Evolutionary conservation across 192 early-diverging fungal species (phyloP).

Genomic region (Entomortierella beljakovae): DNA sequence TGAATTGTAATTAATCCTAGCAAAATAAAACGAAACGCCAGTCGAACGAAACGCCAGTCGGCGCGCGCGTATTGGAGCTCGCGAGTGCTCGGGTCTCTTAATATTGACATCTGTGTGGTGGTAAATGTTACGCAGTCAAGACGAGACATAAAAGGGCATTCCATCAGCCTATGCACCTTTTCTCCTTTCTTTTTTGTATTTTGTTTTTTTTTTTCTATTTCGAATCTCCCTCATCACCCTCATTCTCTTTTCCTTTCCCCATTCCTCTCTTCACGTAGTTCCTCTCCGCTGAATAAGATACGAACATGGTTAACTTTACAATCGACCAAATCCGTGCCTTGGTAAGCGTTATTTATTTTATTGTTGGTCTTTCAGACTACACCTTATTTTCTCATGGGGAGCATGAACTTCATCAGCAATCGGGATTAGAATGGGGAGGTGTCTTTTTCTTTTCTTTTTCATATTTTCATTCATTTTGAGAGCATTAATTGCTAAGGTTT

Average conservation of each 20-base stretch:
- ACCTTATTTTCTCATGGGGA: background rate
- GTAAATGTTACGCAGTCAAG: slow-evolving; percentile 26
- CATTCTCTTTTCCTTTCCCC: slow-evolving; percentile 19
- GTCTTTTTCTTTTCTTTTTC: background rate
- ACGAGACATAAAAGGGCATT: slow-evolving; percentile 19
- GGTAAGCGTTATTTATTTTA: slow-evolving; percentile 29
- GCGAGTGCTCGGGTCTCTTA: background rate
- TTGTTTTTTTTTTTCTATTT: slow-evolving; percentile 18
- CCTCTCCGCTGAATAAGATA: slow-evolving; percentile 29
- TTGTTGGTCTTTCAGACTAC: background rate
- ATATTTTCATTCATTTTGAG: background rate
- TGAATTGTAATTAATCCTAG: too few species aligned
- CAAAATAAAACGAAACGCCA: too few species aligned
- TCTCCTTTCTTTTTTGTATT: slow-evolving; percentile 19
- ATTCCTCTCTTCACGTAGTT: slow-evolving; percentile 23
- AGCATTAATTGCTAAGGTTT: background rate
- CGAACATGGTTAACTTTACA: slow-evolving; percentile 58
- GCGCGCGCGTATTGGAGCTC: background rate
- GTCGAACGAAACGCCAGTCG: background rate
- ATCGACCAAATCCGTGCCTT: slow-evolving; percentile 57
- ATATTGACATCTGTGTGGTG: background rate
- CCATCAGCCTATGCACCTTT: background rate
- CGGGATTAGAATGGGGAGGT: background rate
- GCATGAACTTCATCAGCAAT: background rate
- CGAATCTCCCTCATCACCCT: slow-evolving; percentile 9